Evolutionary conservation across 805 yeast species (phyloP), one percentile per base, ranked within the genome.

Genomic region (Torulaspora quercuum): DNA sequence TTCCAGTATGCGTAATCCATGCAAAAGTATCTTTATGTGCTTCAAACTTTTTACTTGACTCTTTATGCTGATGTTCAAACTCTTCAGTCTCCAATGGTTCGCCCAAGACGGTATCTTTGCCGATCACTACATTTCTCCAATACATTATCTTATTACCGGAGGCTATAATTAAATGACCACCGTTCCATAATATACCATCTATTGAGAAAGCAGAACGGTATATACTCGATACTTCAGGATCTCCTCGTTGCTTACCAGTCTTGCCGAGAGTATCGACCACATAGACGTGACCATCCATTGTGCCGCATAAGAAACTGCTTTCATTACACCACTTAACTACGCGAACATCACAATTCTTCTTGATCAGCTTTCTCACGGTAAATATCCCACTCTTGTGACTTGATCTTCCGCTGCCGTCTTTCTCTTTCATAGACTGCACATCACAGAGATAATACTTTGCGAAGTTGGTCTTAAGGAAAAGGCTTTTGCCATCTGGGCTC

Each of bases 1-100:
- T 54, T 2, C 78, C 79, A 4, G 66, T 61, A 7, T 65, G 59
- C 6, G 72, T 72, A 4, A 72, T 43, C 75, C 78, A 69, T 0
- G 73, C 76, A 49, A 71, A 69, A 15, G 35, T 37, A n/a, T 44
- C 38, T 8, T 49, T 38, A 29, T 46, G 42, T 1, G 59, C 39
- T 6, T 56, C 41, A 37, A 66, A 64, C 36, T 56, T 65, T 12
- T 45, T 54, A 9, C 66, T 65, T 15, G 49, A 42, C 7, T 60
- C 56, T 17, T 48, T 52, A 1, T 62, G 64, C 11, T 61, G 37
- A 27, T 57, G 60, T 35, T 66, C 69, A 32, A 64, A 64, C 24
- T 58, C 60, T 32, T 67, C 71, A 16, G 48, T 49, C 33, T 65
- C 70, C 2, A 55, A 37, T 4, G 70, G 68, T 22, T 39, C 49